Evolutionary conservation across 2,329 filamentous ascomycete genomes (phyloP), one percentile per base, ranked within the genome.

Genomic region (Trichoderma asperellum): DNA sequence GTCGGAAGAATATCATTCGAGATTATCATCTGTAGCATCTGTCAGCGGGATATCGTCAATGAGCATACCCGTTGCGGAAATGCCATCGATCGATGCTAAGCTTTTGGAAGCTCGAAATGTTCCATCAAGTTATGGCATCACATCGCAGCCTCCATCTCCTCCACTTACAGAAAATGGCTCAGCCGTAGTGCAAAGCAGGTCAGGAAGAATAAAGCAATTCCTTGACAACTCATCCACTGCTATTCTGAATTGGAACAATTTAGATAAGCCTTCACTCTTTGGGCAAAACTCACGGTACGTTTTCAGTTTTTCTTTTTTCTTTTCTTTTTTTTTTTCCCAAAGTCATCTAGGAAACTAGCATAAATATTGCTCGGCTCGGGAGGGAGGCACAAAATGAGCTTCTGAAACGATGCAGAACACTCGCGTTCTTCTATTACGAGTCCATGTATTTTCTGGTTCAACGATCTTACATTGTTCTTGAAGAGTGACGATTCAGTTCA

Each of bases 1-100:
- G 0, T 85, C 84, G 1, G 77, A 79, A 1, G 76, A 78, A 16
- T 79, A 80, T 0, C 85, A 87, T 73, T 88, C 86, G 2, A 80
- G 85, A 47, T 80, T 86, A 61, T 87, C 86, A 1, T 88, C 86
- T 0, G 79, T 83, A 55, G 87, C 86, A 1, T 87, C 85, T 0
- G 79, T 84, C 27, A 82, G 82, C 62, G 82, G 82, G 11, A 75
- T 79, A 8, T 79, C 81, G 68, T 75, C 77, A 14, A 73, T 80
- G 52, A 76, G 75, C 16, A 73, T 77, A 11, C 75, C 79, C 6
- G 71, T 79, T 24, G 75, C 78, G 27, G 82, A 85, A 56, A 76
- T 81, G 49, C 78, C 79, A 5, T 74, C 76, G 4, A 73, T 80
- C 21, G 82, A 84, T 62, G 75, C 78, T 24, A 81, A 77, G 68